Percentiles rank a stretch among this genome's conserved stretches.
Evolutionary conservation across 1,284 basidiomycete species (phyloP).

Genomic region (Inonotus obliquus): DNA sequence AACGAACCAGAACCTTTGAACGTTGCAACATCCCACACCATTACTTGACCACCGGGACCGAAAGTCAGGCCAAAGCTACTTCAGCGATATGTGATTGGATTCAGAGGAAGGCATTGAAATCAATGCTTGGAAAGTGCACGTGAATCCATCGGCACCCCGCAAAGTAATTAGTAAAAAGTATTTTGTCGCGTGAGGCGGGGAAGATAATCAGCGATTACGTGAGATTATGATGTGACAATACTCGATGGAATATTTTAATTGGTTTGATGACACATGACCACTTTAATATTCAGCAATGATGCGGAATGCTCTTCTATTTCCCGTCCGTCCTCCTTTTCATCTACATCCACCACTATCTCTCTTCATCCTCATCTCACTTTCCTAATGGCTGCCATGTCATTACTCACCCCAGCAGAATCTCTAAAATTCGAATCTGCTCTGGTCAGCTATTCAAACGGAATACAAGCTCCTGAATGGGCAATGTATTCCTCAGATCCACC

Average conservation of each 20-base stretch:
- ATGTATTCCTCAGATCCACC: conserved; percentile 29
- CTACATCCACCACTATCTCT: background rate
- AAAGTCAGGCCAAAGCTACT: background rate
- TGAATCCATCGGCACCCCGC: background rate
- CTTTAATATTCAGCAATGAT: background rate
- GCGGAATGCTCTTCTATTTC: background rate
- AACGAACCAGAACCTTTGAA: too few relatives aligned
- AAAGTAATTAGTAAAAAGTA: background rate
- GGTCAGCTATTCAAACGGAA: conserved; percentile 37
- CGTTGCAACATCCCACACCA: too few relatives aligned
- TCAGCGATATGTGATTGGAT: background rate
- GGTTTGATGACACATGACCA: conserved; percentile 1
- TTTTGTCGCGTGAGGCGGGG: conserved; percentile 7
- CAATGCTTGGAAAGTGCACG: background rate
- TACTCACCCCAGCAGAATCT: conserved; percentile 47
- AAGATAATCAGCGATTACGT: background rate
- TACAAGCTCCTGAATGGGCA: conserved; percentile 31
- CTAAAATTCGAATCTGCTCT: conserved; percentile 50
- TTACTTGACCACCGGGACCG: background rate
- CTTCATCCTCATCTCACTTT: background rate
- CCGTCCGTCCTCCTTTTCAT: background rate
- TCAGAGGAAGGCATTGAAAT: too few relatives aligned
- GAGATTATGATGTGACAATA: background rate
- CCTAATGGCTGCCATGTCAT: conserved; percentile 29
- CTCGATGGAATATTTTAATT: background rate